Evolutionary conservation across 1,139 yeast genomes (phyloP).

Genomic region (Geotrichum reessii): DNA sequence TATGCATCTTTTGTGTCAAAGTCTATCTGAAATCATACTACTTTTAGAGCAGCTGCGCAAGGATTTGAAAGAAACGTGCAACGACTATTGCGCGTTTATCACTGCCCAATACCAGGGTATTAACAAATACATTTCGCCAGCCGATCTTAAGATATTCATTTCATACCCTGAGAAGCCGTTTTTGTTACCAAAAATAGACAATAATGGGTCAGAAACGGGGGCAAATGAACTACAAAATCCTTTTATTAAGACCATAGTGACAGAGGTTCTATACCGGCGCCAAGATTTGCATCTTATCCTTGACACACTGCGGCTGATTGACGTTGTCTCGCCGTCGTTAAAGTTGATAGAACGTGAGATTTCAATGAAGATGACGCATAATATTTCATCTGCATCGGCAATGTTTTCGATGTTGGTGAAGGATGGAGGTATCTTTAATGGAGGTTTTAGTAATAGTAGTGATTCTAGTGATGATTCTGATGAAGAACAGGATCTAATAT

Average conservation of each 20-base stretch:
- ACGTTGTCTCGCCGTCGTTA: constrained; percentile 4
- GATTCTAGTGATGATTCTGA: background rate
- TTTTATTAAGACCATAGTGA: constrained; percentile 6
- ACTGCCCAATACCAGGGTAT: constrained; percentile 11
- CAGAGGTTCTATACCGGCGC: constrained; percentile 15
- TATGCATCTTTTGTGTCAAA: background rate
- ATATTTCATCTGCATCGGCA: background rate
- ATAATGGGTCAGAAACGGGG: background rate
- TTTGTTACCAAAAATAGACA: background rate
- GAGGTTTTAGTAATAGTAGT: background rate
- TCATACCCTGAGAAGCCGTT: constrained; percentile 4
- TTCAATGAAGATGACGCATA: background rate
- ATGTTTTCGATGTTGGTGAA: background rate
- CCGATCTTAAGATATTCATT: constrained; percentile 7
- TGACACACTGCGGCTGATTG: constrained; percentile 12
- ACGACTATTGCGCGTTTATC: constrained; percentile 10
- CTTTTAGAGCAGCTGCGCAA: constrained; percentile 1
- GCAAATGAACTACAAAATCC: constrained; percentile 4
- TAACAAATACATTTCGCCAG: constrained; percentile 11
- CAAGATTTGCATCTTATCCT: constrained; percentile 13
- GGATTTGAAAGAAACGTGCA: constrained; percentile 12
- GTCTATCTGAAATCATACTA: background rate
- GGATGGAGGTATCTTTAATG: background rate
- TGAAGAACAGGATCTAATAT: background rate
- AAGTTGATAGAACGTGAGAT: background rate